Conservation (phyloP, 768 basidiomycete genomes). For the Serendipita sp. region DNA sequence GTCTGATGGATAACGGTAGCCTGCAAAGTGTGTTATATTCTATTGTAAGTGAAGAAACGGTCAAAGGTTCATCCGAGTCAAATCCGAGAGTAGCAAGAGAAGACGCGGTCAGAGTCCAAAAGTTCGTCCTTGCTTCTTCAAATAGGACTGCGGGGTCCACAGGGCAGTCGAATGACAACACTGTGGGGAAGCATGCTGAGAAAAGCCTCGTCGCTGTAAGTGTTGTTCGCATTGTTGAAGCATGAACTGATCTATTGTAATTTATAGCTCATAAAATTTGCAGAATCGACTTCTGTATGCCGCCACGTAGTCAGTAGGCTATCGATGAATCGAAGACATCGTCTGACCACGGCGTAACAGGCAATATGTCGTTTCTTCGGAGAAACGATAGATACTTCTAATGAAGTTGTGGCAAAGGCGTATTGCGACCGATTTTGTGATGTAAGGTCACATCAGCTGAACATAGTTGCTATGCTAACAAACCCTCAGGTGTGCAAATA, state of each 20-base stretch:
- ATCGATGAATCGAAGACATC: neutral
- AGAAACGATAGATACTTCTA: constrained; percentile 37
- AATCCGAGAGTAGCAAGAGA: constrained; percentile 41
- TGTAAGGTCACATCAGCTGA: constrained; percentile 24
- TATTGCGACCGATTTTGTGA: constrained; percentile 74
- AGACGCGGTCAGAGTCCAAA: constrained; percentile 41
- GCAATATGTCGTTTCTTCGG: constrained; percentile 70
- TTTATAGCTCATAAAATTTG: constrained; percentile 31
- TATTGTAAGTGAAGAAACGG: constrained; percentile 38
- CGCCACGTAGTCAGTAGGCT: constrained; percentile 46
- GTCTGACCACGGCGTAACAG: constrained; percentile 20
- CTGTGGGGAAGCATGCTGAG: constrained; percentile 24
- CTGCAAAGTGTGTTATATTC: constrained; percentile 65
- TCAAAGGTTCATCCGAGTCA: neutral
- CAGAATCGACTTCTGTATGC: constrained; percentile 43
- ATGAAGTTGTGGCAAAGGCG: constrained; percentile 26
- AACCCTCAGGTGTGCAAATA: constrained; percentile 53
- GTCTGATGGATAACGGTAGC: constrained; percentile 23
- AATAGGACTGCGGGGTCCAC: constrained; percentile 14
- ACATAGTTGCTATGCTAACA: neutral
- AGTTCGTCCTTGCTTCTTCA: constrained; percentile 32
- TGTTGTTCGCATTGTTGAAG: neutral
- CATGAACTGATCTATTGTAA: neutral
- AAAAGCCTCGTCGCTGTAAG: constrained; percentile 43
- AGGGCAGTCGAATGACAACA: neutral